A percentile compares a stretch with the other conserved stretches of the same genome.
These are phyloP conservation scores for Mycena haematopus DNA, from an alignment of 768 basidiomycete genomes.

Conservation along the genomic window DNA sequence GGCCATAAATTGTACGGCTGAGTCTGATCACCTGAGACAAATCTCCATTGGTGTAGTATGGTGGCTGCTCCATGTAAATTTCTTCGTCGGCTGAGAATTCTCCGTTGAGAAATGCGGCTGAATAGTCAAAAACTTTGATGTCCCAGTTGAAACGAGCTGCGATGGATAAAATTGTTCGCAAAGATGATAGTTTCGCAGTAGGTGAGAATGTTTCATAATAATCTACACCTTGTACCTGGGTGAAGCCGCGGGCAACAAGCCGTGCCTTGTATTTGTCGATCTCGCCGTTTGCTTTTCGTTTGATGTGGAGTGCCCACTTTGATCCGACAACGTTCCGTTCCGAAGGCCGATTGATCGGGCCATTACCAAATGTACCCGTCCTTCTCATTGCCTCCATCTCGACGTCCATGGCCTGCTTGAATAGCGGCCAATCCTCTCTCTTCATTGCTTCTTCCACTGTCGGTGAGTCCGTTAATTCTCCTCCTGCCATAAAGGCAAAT, in stretches of 20 bases:
- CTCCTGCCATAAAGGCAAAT: neutral
- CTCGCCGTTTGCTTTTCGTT: neutral
- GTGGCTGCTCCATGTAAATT: neutral
- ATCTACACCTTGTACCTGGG: neutral
- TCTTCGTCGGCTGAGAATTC: neutral
- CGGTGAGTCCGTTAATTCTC: neutral
- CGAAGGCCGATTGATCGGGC: neutral
- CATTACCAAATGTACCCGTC: neutral
- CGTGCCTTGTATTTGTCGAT: neutral
- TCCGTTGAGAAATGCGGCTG: neutral
- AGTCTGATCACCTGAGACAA: neutral
- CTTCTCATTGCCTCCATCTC: neutral
- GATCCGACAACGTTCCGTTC: neutral
- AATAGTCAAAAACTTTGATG: neutral
- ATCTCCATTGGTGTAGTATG: neutral
- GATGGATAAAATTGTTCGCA: neutral
- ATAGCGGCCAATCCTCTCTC: neutral
- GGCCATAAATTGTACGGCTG: neutral
- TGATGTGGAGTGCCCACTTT: neutral
- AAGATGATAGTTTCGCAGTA: neutral
- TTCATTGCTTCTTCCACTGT: neutral
- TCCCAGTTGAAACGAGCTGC: neutral
- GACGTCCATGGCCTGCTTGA: constrained; percentile 2
- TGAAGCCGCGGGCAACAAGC: neutral
- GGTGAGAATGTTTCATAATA: neutral